These are phyloP conservation scores for Trichomonascaceae sp. DNA, from an alignment of 1,139 yeast genomes.

Conservation along the genomic window DNA sequence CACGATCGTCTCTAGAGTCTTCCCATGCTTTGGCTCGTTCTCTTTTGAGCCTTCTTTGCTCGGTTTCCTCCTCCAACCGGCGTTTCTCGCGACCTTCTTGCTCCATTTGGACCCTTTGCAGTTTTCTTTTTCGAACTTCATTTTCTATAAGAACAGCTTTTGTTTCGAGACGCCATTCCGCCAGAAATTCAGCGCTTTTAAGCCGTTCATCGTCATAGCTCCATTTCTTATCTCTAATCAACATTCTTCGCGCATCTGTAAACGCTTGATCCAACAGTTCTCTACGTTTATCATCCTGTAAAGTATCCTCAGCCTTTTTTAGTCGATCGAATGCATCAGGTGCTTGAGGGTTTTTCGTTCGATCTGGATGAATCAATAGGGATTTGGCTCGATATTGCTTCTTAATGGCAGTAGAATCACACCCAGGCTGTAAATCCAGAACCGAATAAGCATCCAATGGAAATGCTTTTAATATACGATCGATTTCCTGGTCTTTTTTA, in stretches of 20 bases:
- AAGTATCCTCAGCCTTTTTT: slow-evolving; percentile 35
- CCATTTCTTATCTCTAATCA: slow-evolving; percentile 43
- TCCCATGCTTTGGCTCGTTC: slow-evolving; percentile 55
- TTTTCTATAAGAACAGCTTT: slow-evolving; percentile 41
- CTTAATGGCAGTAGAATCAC: slow-evolving; percentile 37
- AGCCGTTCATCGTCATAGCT: slow-evolving; percentile 36
- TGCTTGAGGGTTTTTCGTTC: slow-evolving; percentile 48
- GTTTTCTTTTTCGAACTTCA: slow-evolving; percentile 38
- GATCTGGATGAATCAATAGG: slow-evolving; percentile 64
- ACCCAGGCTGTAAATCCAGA: slow-evolving; percentile 50
- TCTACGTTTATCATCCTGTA: slow-evolving; percentile 32
- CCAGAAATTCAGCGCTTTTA: slow-evolving; percentile 36
- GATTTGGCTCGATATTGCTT: slow-evolving; percentile 53
- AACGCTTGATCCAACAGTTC: slow-evolving; percentile 37
- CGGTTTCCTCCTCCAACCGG: slow-evolving; percentile 34
- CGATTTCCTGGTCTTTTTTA: slow-evolving; percentile 46
- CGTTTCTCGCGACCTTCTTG: slow-evolving; percentile 37
- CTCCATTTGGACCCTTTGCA: slow-evolving; percentile 38
- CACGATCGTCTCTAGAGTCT: slow-evolving; percentile 52
- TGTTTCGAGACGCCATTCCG: slow-evolving; percentile 38
- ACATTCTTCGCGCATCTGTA: slow-evolving; percentile 39
- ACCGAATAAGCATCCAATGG: slow-evolving; percentile 51
- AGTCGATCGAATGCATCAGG: slow-evolving; percentile 56
- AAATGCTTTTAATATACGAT: slow-evolving; percentile 45
- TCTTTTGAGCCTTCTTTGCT: slow-evolving; percentile 38